phyloP scores from a whole-genome alignment of 1,139 yeast species.

The Taiozyma sp. region DNA sequence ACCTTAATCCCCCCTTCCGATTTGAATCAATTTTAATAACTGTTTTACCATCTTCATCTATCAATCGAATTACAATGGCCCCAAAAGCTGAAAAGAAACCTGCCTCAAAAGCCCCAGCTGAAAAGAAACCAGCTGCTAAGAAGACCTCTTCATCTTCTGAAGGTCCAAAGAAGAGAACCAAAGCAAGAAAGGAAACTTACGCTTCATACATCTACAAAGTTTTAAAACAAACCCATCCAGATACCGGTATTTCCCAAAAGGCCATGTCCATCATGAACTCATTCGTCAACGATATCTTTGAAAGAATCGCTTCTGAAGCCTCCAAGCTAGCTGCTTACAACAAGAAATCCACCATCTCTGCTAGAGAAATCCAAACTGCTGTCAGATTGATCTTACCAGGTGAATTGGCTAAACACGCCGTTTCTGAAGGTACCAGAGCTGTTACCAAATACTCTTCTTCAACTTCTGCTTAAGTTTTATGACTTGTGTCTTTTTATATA shows the following conservation, averaged over 20 bases:
- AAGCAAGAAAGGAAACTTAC: conserved; percentile 98
- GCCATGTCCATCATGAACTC: conserved; percentile 99
- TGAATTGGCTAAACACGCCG: conserved; percentile 99
- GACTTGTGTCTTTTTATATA: conserved; percentile 9
- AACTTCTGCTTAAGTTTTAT: conserved; percentile 35
- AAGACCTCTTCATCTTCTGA: conserved; percentile 73
- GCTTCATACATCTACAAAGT: conserved; percentile 98
- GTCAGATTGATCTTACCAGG: conserved; percentile 99
- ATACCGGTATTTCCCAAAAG: conserved; percentile 98
- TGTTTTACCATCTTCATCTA: neutral
- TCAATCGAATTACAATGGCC: conserved; percentile 57
- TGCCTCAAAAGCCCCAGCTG: conserved; percentile 98
- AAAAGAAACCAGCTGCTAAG: conserved; percentile 95
- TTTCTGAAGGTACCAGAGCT: conserved; percentile 99
- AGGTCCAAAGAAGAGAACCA: conserved; percentile 89
- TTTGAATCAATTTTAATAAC: neutral
- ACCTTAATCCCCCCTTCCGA: neutral
- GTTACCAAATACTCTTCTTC: conserved; percentile 98
- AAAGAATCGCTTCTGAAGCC: conserved; percentile 96
- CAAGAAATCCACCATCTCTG: conserved; percentile 98
- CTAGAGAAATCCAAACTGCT: conserved; percentile 99
- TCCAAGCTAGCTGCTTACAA: conserved; percentile 99
- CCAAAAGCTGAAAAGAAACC: conserved; percentile 99
- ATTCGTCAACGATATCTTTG: conserved; percentile 93
- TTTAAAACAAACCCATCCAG: conserved; percentile 98